Base-by-base conservation (phyloP, 2,329 filamentous ascomycete species). In the Fusarium ramigenum region DNA sequence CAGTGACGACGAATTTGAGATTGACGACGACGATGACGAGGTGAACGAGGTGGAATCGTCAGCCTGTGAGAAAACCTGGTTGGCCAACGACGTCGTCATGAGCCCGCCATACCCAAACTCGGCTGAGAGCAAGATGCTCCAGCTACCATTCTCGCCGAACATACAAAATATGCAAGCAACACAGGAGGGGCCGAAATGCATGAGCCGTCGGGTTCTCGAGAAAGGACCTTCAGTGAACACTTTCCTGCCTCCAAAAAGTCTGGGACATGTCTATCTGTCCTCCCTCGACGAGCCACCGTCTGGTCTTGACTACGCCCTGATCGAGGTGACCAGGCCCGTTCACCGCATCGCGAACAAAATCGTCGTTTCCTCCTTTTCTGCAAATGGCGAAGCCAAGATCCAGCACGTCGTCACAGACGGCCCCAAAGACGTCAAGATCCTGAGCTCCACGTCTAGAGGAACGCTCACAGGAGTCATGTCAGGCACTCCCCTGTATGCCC, bases 341-440 rank as follows among this genome's bases (percentile, higher is more conserved):
- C 46, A 49, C 19, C 12, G 7, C 46, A 1, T 4, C 0, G 3
- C 19, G 7, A 49, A 49, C 21, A 30, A 49, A 12, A 49, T 49
- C 4, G 4, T 25, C 44, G 2, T 21, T 8, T 1, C 25, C 9
- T 6, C 28, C 5, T 6, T 9, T 30, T n/a, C 46, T 12, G 4
- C 19, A 18, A 6, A 49, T 2, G 9, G 3, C 14, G 28, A 49
- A 1, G 14, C 46, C 7, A 12, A 49, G 4, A 16, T 30, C 19
- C 28, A 30, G 7, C 9, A 5, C 14, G 46, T 49, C 28, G 28
- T 49, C 28, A 30, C 46, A 12, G 28, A 49, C 4, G 46, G 46
- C 14, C 46, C 46, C 28, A 49, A 49, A 5, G 46, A 49, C 28
- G 46, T 30, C 9, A 49, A 49, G 46, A 12, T 49, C 28, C 2